phyloP scores from a whole-genome alignment of 208 protist genomes.

The Trypanosoma theileri region DNA sequence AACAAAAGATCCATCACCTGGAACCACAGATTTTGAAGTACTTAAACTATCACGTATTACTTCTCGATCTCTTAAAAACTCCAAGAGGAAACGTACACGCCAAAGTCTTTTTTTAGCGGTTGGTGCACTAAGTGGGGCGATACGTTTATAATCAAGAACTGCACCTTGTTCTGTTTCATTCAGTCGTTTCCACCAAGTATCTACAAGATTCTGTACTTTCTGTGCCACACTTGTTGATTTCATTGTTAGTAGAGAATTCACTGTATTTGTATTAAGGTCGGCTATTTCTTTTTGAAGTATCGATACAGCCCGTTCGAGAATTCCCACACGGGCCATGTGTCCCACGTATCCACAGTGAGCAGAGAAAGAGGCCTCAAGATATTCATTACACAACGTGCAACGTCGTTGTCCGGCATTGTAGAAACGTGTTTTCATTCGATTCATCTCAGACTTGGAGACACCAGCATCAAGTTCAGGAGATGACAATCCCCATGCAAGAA shows the following conservation, averaged over 20 bases:
- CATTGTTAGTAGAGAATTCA: too few species aligned
- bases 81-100: constrained; percentile 41
- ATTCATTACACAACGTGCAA: constrained; percentile 44
- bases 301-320: constrained; percentile 51
- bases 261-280: neutral
- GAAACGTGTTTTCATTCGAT: constrained; percentile 27
- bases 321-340: constrained; percentile 51
- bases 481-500: constrained; percentile 17
- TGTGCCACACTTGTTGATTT: neutral
- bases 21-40: neutral
- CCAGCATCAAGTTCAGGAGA: constrained; percentile 9
- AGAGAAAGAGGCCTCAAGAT: constrained; percentile 34
- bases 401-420: constrained; percentile 31
- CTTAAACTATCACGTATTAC: constrained; percentile 40
- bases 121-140: constrained; percentile 32
- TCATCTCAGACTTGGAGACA: constrained; percentile 14
- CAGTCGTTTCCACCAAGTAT: constrained; percentile 53
- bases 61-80: constrained; percentile 36
- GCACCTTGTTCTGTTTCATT: constrained; percentile 18
- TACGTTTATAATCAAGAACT: constrained; percentile 28
- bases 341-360: constrained; percentile 40
- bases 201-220: constrained; percentile 31
- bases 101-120: constrained; percentile 23
- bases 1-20: constrained; percentile 29
- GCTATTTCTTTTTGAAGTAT: constrained; percentile 29